Conservation (phyloP, 163 green algal genomes). For the Picocystis sp. region DNA sequence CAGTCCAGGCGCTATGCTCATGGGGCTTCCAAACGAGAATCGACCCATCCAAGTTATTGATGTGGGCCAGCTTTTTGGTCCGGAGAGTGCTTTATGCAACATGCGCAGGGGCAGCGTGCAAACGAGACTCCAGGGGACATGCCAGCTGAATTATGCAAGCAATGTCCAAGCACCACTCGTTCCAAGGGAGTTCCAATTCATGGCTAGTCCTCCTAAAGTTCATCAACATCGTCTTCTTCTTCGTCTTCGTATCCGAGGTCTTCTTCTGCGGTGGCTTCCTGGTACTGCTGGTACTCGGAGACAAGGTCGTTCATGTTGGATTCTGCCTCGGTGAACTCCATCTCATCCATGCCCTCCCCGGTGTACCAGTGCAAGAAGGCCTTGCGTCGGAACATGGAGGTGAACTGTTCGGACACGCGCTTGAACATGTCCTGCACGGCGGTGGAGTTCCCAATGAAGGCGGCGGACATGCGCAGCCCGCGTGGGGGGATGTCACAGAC, state of each 20-base stretch:
- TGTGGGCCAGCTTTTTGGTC: too few species aligned
- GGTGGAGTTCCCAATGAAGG: slow-evolving; percentile 98
- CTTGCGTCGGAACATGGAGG: slow-evolving; percentile 98
- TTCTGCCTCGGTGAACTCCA: slow-evolving; percentile 99
- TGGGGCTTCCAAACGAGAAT: too few species aligned
- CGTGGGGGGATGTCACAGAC: slow-evolving; percentile 95
- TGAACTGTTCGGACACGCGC: slow-evolving; percentile 97
- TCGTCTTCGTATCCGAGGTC: slow-evolving; percentile 70
- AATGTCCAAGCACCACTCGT: too few species aligned
- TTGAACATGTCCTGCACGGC: slow-evolving; percentile 99
- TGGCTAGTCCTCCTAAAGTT: too few species aligned
- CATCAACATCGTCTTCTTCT: slow-evolving; percentile 27
- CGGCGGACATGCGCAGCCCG: slow-evolving; percentile 77
- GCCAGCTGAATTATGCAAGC: too few species aligned
- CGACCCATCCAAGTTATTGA: too few species aligned
- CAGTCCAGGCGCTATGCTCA: too few species aligned
- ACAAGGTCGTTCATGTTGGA: slow-evolving; percentile 99
- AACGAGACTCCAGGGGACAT: too few species aligned
- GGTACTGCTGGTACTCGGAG: slow-evolving; percentile 90
- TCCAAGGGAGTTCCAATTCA: too few species aligned
- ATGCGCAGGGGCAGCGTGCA: too few species aligned
- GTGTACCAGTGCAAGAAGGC: slow-evolving; percentile 63
- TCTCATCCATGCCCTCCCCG: slow-evolving; percentile 96
- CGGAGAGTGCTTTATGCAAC: too few species aligned
- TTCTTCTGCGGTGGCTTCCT: slow-evolving; percentile 79